Conservation (phyloP, 2,329 filamentous ascomycete species). For the Atkinsonella texensis region DNA sequence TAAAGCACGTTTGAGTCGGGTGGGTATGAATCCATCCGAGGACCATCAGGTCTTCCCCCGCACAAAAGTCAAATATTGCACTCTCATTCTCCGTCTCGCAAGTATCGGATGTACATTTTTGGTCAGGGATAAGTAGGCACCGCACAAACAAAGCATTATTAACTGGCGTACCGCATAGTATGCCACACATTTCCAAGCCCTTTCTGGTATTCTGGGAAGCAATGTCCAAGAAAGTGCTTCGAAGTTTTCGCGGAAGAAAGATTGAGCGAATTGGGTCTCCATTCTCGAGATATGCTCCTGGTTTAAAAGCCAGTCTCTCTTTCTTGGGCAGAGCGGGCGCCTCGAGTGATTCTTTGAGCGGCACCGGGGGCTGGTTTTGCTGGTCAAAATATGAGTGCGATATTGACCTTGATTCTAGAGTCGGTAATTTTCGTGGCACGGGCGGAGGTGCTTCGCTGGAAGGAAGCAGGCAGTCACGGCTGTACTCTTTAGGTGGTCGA, state of each 20-base stretch:
- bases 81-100: constrained; percentile 88
- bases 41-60: constrained; percentile 69
- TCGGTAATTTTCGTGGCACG: constrained; percentile 18
- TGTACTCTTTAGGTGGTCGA: constrained; percentile 20
- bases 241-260: constrained; percentile 70
- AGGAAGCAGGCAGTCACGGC: neutral
- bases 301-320: constrained; percentile 53
- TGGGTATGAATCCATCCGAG: constrained; percentile 98
- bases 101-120: constrained; percentile 80
- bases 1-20: constrained; percentile 92
- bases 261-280: constrained; percentile 77
- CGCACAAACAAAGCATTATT: constrained; percentile 91
- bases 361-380: constrained; percentile 12
- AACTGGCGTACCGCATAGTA: constrained; percentile 80
- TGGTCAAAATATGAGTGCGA: neutral
- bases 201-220: constrained; percentile 64
- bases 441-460: constrained; percentile 8
- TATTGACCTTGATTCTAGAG: constrained; percentile 7
- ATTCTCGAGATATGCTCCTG: constrained; percentile 80
- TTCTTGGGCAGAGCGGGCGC: constrained; percentile 28
- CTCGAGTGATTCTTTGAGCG: constrained; percentile 16
- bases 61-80: constrained; percentile 79
- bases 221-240: constrained; percentile 59
- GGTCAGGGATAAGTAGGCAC: constrained; percentile 79
- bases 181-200: constrained; percentile 90